Evolutionary conservation across 352 stramenopile species (phyloP).

Genomic region (Globisporangium megalacanthum): DNA sequence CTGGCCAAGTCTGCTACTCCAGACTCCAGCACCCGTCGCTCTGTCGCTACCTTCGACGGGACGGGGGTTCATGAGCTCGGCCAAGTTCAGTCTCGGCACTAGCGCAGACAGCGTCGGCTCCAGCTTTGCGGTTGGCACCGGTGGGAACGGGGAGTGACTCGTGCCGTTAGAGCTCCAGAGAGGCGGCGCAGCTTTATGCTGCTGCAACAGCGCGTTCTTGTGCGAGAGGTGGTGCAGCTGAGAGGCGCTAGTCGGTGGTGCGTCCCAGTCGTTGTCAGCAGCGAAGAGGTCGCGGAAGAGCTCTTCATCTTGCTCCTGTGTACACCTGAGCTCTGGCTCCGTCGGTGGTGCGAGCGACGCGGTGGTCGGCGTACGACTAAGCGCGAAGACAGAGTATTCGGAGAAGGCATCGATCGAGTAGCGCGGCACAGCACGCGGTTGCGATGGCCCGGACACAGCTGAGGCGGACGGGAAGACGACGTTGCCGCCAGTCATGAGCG

Average conservation of each 20-base stretch:
- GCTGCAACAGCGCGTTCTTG: background rate
- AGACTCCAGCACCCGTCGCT: slow-evolving; percentile 1
- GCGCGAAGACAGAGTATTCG: slow-evolving; percentile 34
- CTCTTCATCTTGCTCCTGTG: slow-evolving; percentile 51
- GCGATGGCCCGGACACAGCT: background rate
- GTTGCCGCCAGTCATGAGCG: slow-evolving; percentile 10
- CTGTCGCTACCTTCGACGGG: slow-evolving; percentile 5
- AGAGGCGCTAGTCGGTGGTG: background rate
- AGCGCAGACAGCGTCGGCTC: slow-evolving; percentile 17
- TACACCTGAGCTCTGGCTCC: background rate
- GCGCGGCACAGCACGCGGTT: slow-evolving; percentile 2
- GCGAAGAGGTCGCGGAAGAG: slow-evolving; percentile 63
- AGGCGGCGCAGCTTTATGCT: slow-evolving; percentile 5
- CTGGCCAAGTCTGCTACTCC: slow-evolving; percentile 3
- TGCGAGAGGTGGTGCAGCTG: background rate
- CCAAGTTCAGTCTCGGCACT: slow-evolving; percentile 35
- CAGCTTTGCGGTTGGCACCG: background rate
- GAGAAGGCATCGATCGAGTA: slow-evolving; percentile 60
- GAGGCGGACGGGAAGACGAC: slow-evolving; percentile 10
- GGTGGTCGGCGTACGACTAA: slow-evolving; percentile 24
- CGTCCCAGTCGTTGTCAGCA: slow-evolving; percentile 24
- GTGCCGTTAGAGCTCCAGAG: background rate
- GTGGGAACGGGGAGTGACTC: background rate
- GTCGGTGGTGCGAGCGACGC: slow-evolving; percentile 1
- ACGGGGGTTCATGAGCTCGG: slow-evolving; percentile 40